Percentiles rank a stretch among this genome's conserved stretches.
These are phyloP conservation scores for Schoenoplectus tabernaemontani DNA, from an alignment of 202 grass and related monocot genomes.

Conservation along the genomic window DNA sequence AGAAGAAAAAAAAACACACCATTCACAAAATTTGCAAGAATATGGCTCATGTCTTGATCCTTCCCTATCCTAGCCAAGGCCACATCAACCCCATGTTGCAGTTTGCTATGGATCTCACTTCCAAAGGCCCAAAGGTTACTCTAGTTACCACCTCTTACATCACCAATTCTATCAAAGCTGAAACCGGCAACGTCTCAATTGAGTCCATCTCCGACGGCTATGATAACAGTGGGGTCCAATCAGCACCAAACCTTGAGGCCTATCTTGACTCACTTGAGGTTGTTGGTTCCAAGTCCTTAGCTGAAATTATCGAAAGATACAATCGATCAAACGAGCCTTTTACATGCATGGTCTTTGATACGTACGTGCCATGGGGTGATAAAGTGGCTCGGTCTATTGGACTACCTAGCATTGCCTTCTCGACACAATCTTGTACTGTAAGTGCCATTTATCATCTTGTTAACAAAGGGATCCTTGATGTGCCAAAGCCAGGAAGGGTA, in stretches of 20 bases:
- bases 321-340: constrained; percentile 16
- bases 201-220: constrained; percentile 63
- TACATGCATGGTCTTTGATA: constrained; percentile 66
- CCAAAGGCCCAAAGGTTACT: constrained; percentile 43
- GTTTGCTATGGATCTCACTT: constrained; percentile 25
- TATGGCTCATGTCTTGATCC: constrained; percentile 22
- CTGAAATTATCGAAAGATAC: constrained; percentile 29
- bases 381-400: constrained; percentile 19
- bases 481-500: not conserved
- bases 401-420: constrained; percentile 32
- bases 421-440: constrained; percentile 57
- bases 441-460: constrained; percentile 59
- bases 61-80: constrained; percentile 29
- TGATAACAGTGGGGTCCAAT: constrained; percentile 38
- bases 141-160: constrained; percentile 55
- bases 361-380: constrained; percentile 39
- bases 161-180: constrained; percentile 19
- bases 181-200: constrained; percentile 17
- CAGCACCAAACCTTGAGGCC: constrained; percentile 27
- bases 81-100: constrained; percentile 28
- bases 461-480: constrained; percentile 19
- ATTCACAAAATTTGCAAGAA: not conserved
- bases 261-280: constrained; percentile 32
- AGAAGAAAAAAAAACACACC: not conserved
- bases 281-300: constrained; percentile 29